phyloP scores from a whole-genome alignment of 2,329 filamentous ascomycete species.

The Aphanocladium album region DNA sequence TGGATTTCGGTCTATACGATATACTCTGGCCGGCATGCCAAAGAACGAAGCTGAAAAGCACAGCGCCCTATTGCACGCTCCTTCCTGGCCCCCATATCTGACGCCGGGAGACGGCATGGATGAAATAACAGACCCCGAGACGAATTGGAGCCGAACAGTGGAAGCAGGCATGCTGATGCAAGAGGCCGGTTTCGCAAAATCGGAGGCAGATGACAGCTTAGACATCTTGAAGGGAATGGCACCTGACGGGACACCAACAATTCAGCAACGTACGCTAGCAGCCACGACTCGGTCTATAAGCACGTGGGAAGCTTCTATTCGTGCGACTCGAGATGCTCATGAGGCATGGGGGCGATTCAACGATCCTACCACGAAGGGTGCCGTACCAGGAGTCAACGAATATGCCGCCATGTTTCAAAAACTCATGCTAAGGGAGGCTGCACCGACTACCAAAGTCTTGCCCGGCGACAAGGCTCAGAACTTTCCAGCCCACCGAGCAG shows the following conservation, averaged over 20 bases:
- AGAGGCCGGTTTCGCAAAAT: slow-evolving; percentile 50
- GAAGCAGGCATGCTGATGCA: slow-evolving; percentile 49
- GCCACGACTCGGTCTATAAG: slow-evolving; percentile 17
- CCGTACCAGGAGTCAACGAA: slow-evolving; percentile 36
- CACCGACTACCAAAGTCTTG: slow-evolving; percentile 27
- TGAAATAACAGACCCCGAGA: slow-evolving; percentile 44
- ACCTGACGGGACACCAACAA: slow-evolving; percentile 48
- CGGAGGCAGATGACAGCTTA: slow-evolving; percentile 43
- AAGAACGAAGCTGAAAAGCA: slow-evolving; percentile 48
- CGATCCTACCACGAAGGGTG: slow-evolving; percentile 28
- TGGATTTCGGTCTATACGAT: slow-evolving; percentile 51
- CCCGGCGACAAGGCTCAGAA: slow-evolving; percentile 59
- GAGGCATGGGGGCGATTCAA: slow-evolving; percentile 55
- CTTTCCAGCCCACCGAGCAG: slow-evolving; percentile 27
- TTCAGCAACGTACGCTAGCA: slow-evolving; percentile 39
- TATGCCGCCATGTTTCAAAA: slow-evolving; percentile 60
- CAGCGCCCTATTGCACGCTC: slow-evolving; percentile 42
- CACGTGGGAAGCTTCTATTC: slow-evolving; percentile 52
- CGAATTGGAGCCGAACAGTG: slow-evolving; percentile 50
- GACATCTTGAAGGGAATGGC: slow-evolving; percentile 49
- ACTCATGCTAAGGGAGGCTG: slow-evolving; percentile 34
- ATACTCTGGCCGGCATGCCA: slow-evolving; percentile 47
- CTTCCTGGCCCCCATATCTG: slow-evolving; percentile 58
- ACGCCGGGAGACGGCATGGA: slow-evolving; percentile 55
- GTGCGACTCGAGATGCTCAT: slow-evolving; percentile 53